Percentiles rank a stretch among this genome's conserved stretches.
Conservation (phyloP, 2,329 filamentous ascomycete genomes). For the Botrytis pseudocinerea region DNA sequence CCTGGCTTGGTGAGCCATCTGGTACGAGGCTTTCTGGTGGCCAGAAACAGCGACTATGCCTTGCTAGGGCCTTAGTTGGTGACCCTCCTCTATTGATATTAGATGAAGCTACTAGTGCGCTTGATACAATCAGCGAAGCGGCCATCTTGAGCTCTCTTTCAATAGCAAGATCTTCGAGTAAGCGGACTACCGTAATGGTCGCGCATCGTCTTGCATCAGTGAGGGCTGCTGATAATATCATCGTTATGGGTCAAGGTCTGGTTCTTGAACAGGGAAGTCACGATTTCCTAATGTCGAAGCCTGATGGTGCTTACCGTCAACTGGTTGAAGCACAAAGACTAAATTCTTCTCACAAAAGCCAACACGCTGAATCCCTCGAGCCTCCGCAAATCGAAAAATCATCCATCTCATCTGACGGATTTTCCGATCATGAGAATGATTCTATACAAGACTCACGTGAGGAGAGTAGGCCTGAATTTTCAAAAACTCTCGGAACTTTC, state of each 20-base stretch:
- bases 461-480: not conserved
- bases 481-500: not conserved
- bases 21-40: not conserved
- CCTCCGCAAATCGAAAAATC: not conserved
- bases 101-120: not conserved
- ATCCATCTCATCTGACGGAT: not conserved
- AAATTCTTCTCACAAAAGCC: not conserved
- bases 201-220: not conserved
- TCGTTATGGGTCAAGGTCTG: not conserved
- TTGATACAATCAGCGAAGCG: not conserved
- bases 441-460: not conserved
- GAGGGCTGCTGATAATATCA: not conserved
- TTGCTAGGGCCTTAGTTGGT: not conserved
- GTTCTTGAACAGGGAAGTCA: not conserved
- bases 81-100: not conserved
- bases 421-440: not conserved
- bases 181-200: not conserved
- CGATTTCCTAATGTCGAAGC: not conserved
- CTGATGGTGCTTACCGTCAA: not conserved
- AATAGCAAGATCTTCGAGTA: conserved; percentile 1
- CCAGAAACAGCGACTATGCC: not conserved
- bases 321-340: not conserved
- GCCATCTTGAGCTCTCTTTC: not conserved
- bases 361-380: not conserved
- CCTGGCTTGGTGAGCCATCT: not conserved